Evolutionary conservation across 306 rosid genomes (phyloP).

Genomic region (Inga laurina): DNA sequence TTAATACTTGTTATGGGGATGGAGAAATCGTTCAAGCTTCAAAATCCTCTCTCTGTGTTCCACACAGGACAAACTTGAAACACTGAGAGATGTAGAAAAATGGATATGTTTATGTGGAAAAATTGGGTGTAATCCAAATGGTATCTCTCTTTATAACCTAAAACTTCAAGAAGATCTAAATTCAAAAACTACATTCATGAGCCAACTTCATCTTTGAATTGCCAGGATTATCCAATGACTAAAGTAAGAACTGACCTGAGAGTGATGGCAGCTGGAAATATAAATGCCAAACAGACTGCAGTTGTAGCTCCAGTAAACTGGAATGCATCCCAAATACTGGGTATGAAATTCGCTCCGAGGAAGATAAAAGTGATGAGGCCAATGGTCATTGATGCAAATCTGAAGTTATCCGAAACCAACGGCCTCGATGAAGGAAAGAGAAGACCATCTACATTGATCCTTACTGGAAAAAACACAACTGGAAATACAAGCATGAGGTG

Average conservation of each 20-base stretch:
- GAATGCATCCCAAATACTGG: conserved; percentile 71
- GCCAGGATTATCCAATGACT: not conserved
- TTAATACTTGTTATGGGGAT: not conserved
- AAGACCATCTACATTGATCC: conserved; percentile 81
- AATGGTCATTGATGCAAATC: conserved; percentile 63
- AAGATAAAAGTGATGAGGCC: conserved; percentile 38
- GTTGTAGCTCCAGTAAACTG: conserved; percentile 60
- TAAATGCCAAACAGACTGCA: conserved; percentile 52
- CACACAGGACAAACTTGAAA: not conserved
- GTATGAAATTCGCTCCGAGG: conserved; percentile 59
- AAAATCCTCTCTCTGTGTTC: not conserved
- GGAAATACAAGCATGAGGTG: conserved; percentile 93
- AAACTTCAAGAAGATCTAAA: too few relatives aligned
- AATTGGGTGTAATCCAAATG: not conserved
- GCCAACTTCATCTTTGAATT: not conserved
- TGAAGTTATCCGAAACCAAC: conserved; percentile 58
- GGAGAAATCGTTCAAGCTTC: not conserved
- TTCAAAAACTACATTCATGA: not conserved
- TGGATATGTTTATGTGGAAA: not conserved
- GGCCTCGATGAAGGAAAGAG: conserved; percentile 69
- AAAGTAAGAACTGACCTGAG: conserved; percentile 44
- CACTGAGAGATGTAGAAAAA: not conserved
- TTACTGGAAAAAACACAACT: conserved; percentile 69
- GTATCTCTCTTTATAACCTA: not conserved
- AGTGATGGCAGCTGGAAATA: conserved; percentile 50